Evolutionary conservation across 192 early-diverging fungal genomes (phyloP), one percentile per base, ranked within the genome.

Genomic region (Rhizophlyctis rosea): DNA sequence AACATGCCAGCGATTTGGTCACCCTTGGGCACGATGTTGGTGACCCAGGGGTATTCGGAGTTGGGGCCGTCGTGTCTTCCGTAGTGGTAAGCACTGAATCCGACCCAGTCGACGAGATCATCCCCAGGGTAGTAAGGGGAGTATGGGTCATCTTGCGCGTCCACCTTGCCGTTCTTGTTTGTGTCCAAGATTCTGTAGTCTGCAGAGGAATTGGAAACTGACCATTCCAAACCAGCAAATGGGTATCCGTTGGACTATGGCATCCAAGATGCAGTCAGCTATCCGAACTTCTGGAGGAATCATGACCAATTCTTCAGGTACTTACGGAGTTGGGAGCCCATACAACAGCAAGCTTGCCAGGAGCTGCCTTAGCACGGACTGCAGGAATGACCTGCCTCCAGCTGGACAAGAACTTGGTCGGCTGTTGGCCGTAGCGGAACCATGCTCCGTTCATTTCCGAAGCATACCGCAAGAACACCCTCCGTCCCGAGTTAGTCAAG

Each of bases 61-160:
- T n/a, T n/a, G n/a, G n/a, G n/a, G n/a, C n/a, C n/a, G n/a, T n/a
- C n/a, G n/a, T n/a, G n/a, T n/a, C n/a, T n/a, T n/a, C 78, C 69
- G 49, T 74, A 74, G 54, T 76, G 65, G 69, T 80, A 80, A 34
- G 76, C 47, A 0, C 71, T 74, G 3, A 78, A 30, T 3, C 76
- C 80, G 33, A 79, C 74, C 76, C 76, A 81, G 61, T 78, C 76
- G 23, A 81, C 80, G 11, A 58, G 73, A 0, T 78, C 72, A 47
- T 78, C 76, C 14, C 80, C 80, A 14, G 80, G 80, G 59, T 74
- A 81, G 64, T 60, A 81, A 1, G 80, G 80, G 3, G 68, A 56
- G 69, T 76, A 81, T 1, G 80, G 76, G 61, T 81, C 76, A 61
- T 81, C 80, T 16, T 63, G 16, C 21, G 27, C 27, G 61, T 76